Base-by-base conservation (phyloP, 179 eudicot genomes). In the Silene vulgaris region DNA sequence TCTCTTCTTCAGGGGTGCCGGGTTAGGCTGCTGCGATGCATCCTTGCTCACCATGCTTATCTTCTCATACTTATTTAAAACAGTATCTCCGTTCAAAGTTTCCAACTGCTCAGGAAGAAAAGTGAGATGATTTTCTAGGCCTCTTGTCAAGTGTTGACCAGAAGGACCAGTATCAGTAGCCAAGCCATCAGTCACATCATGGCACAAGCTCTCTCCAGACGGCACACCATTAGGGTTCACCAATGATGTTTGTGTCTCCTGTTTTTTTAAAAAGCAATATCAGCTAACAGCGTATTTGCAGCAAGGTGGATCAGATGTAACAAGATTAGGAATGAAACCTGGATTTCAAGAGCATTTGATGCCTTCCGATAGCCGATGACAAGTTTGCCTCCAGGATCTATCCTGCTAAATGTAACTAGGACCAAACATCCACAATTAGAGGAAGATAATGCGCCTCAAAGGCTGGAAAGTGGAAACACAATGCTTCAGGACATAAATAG, bases 1-100 rank as follows among this genome's bases (percentile, higher is more conserved):
- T 70, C 82, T 91, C 80, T 93, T 95, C 84, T 89, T 90, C 71
- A 82, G 89, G 26, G 84, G 84, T 59, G 84, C 65, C 77, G 76
- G 70, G 61, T 73, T 71, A 48, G 84, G 84, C 73, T 75, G 82
- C 72, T 80, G 89, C 67, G 63, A 60, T 4, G 74, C 70, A 79
- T 85, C 90, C 78, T 86, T 90, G 75, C 80, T 77, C 40, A 69
- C 72, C 86, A 79, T 79, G 75, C 83, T 83, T 77, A 79, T 75
- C 84, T 88, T 80, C 76, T 77, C 89, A 82, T 78, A 82, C 80
- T 80, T 82, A 61, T 20, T 75, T 76, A 74, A 80, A 80, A 43
- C 67, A 78, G 74, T 67, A 71, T 69, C 73, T 73, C 85, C 82
- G 65, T 78, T 73, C 72, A 78, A 74, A 61, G 48, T 35, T 61